Conservation (phyloP, 2,329 filamentous ascomycete species). For the Knoxdaviesia proteae region DNA sequence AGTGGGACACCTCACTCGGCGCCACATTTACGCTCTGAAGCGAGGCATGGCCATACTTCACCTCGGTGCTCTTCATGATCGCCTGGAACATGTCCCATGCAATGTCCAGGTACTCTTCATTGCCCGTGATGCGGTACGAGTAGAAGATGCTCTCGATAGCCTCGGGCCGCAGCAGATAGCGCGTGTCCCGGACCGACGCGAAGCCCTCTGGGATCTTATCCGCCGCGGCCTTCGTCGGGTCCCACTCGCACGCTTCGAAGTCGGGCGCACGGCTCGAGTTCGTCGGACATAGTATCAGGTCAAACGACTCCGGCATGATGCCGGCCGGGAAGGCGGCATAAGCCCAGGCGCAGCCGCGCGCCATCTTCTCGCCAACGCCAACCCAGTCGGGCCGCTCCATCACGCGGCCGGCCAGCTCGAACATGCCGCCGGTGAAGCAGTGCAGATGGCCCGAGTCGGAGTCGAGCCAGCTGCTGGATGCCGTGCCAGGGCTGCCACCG, state of each 20-base stretch:
- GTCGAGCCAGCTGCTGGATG: not conserved
- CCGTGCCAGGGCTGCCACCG: no score
- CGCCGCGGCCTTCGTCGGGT: conserved; percentile 10
- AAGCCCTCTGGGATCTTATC: conserved; percentile 34
- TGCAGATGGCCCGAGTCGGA: conserved; percentile 34
- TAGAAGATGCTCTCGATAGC: conserved; percentile 33
- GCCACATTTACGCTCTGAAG: conserved; percentile 20
- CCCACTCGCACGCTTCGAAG: conserved; percentile 10
- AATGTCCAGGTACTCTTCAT: conserved; percentile 23
- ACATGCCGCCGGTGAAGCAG: conserved; percentile 53
- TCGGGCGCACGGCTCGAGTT: conserved; percentile 7
- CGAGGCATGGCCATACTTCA: conserved; percentile 24
- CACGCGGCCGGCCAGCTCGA: conserved; percentile 43
- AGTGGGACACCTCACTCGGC: conserved; percentile 13
- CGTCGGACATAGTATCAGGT: conserved; percentile 21
- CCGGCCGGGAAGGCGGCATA: conserved; percentile 32
- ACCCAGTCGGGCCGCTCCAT: conserved; percentile 29
- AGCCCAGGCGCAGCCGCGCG: conserved; percentile 36
- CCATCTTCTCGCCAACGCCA: conserved; percentile 22
- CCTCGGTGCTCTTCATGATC: conserved; percentile 22
- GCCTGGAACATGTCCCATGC: conserved; percentile 32
- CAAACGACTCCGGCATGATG: conserved; percentile 36
- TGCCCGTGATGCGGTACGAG: conserved; percentile 29
- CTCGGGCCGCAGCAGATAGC: conserved; percentile 28
- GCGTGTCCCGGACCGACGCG: conserved; percentile 28